A percentile compares a stretch with the other conserved stretches of the same genome.
phyloP scores from a whole-genome alignment of 495 filamentous ascomycete genomes.

The Penicillium argentinense region DNA sequence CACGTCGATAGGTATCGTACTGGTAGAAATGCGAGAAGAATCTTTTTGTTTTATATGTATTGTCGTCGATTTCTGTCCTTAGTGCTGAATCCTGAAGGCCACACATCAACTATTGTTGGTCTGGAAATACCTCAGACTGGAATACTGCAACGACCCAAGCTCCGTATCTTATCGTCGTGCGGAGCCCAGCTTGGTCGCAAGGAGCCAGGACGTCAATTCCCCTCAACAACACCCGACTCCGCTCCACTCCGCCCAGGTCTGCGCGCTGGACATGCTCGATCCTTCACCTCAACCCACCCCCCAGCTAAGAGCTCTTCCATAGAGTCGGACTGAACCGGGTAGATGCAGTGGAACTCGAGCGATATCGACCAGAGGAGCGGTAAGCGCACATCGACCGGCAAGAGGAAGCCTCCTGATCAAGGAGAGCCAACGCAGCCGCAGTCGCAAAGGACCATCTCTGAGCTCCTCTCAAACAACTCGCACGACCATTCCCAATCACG shows the following conservation, averaged over 20 bases:
- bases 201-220: slow-evolving; percentile 26
- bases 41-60: no score
- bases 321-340: slow-evolving; percentile 40
- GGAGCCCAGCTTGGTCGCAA: slow-evolving; percentile 21
- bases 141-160: slow-evolving; percentile 1
- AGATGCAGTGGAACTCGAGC: slow-evolving; percentile 48
- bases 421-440: slow-evolving; percentile 37
- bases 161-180: slow-evolving; percentile 32
- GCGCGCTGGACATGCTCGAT: slow-evolving; percentile 12
- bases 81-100: no score
- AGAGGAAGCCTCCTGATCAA: slow-evolving; percentile 48
- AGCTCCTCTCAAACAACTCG: slow-evolving; percentile 40
- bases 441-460: slow-evolving; percentile 50
- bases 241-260: slow-evolving; percentile 10
- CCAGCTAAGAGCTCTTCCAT: slow-evolving; percentile 6
- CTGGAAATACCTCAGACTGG: no score
- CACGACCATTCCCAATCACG: slow-evolving; percentile 16
- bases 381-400: slow-evolving; percentile 49
- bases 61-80: no score
- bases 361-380: slow-evolving; percentile 48
- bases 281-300: slow-evolving; percentile 5
- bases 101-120: no score
- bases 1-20: no score
- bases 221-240: slow-evolving; percentile 20
- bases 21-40: no score